Evolutionary conservation across 768 basidiomycete species (phyloP).

Genomic region (Hypsizygus marmoreus): DNA sequence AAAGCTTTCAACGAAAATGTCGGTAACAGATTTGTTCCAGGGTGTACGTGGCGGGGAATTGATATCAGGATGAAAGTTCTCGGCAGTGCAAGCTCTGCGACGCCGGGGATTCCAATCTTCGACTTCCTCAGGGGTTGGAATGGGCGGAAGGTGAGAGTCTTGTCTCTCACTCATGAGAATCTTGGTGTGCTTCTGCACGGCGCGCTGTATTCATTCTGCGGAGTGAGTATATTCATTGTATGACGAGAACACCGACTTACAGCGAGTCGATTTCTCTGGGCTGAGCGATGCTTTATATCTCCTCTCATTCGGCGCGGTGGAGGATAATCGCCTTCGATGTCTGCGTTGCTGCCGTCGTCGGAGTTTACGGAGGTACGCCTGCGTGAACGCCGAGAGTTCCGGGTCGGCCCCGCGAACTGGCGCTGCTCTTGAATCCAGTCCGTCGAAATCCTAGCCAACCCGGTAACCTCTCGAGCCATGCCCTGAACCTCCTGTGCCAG

Average conservation of each 20-base stretch:
- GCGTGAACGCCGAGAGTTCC: not conserved
- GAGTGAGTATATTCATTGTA: not conserved
- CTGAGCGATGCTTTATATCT: not conserved
- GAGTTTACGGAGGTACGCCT: not conserved
- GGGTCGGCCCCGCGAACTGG: not conserved
- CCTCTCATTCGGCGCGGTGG: not conserved
- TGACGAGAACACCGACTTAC: not conserved
- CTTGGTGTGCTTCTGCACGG: not conserved
- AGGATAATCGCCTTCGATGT: not conserved
- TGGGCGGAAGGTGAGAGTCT: not conserved
- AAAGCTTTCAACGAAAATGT: conserved; percentile 1
- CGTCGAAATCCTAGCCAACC: too few relatives aligned
- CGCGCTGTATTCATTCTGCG: not conserved
- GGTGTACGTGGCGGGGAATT: not conserved
- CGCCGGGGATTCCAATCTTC: conserved; percentile 4
- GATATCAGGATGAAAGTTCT: conserved; percentile 1
- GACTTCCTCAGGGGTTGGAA: not conserved
- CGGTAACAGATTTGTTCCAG: conserved; percentile 1
- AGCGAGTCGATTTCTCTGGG: not conserved
- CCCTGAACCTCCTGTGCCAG: not conserved
- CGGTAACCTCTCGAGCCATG: too few relatives aligned
- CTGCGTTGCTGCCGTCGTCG: not conserved
- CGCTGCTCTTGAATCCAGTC: not conserved
- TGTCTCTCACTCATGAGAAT: not conserved
- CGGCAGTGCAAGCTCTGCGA: not conserved